A percentile compares a stretch with the other conserved stretches of the same genome.
Evolutionary conservation across 208 protist genomes (phyloP).

Genomic region (Endotrypanum monterogeii): DNA sequence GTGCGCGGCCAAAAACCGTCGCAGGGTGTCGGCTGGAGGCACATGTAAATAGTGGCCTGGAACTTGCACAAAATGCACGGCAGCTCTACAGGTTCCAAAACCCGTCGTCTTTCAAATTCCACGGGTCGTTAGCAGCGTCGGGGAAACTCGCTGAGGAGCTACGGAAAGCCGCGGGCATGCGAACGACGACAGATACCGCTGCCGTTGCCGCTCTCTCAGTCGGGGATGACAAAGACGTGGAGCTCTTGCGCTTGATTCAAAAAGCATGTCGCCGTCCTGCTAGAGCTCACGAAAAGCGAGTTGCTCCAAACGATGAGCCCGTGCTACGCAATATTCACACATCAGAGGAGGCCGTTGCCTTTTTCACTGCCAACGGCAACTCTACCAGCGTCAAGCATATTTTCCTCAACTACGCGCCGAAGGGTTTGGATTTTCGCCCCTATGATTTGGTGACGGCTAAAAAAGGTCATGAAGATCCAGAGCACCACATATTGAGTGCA

Average conservation of each 20-base stretch:
- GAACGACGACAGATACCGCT: not conserved
- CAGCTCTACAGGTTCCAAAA: conserved; percentile 85
- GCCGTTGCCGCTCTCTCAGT: not conserved
- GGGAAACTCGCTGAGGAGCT: conserved; percentile 28
- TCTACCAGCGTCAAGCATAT: conserved; percentile 93
- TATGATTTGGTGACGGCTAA: conserved; percentile 91
- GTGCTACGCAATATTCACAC: conserved; percentile 81
- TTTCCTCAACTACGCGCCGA: conserved; percentile 82
- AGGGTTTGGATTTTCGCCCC: conserved; percentile 86
- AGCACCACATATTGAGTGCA: conserved; percentile 95
- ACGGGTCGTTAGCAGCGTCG: conserved; percentile 22
- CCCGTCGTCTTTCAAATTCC: conserved; percentile 64
- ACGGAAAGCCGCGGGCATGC: conserved; percentile 6
- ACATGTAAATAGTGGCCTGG: conserved; percentile 79
- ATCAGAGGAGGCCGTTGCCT: conserved; percentile 93
- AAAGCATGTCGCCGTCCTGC: conserved; percentile 66
- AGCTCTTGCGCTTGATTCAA: conserved; percentile 87
- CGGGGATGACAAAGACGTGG: conserved; percentile 68
- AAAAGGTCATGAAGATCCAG: conserved; percentile 67
- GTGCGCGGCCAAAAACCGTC: conserved; percentile 41
- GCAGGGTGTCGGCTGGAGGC: conserved; percentile 59
- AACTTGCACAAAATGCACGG: conserved; percentile 45
- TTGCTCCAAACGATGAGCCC: conserved; percentile 86
- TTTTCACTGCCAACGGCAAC: conserved; percentile 92
- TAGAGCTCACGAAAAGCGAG: conserved; percentile 41